These are phyloP conservation scores for Nicotiana rustica DNA, from an alignment of 305 asterid species.

Conservation along the genomic window DNA sequence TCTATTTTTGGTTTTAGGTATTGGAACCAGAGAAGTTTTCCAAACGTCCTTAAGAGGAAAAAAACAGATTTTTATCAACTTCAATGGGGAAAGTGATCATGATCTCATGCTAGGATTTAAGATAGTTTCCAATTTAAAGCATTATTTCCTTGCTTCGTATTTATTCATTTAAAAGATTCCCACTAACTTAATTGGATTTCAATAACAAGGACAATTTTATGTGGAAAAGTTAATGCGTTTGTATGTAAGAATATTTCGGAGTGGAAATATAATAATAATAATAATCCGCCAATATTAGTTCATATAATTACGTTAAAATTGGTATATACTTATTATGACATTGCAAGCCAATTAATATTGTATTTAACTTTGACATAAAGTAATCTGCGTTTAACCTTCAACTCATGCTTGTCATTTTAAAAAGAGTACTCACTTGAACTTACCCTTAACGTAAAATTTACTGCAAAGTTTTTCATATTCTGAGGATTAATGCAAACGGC, in stretches of 20 bases:
- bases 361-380: not conserved
- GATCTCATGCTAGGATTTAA: not conserved
- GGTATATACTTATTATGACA: too few relatives aligned
- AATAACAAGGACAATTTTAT: conserved; percentile 28
- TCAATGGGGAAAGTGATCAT: too few relatives aligned
- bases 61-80: too few relatives aligned
- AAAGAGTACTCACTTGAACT: not conserved
- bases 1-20: too few relatives aligned
- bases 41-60: too few relatives aligned
- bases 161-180: not conserved
- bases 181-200: conserved; percentile 10
- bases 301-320: not conserved
- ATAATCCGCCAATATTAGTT: not conserved
- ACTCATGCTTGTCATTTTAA: not conserved
- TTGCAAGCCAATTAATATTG: not conserved
- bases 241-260: not conserved
- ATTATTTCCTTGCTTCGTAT: not conserved
- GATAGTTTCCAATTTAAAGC: not conserved
- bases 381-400: not conserved
- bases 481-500: not conserved
- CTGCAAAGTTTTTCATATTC: not conserved
- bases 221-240: not conserved
- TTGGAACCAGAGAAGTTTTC: too few relatives aligned
- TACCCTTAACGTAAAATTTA: not conserved
- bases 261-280: not conserved